A percentile compares a stretch with the other conserved stretches of the same genome.
Evolutionary conservation across 2,329 filamentous ascomycete species (phyloP).

Genomic region (Cladosporium velox): DNA sequence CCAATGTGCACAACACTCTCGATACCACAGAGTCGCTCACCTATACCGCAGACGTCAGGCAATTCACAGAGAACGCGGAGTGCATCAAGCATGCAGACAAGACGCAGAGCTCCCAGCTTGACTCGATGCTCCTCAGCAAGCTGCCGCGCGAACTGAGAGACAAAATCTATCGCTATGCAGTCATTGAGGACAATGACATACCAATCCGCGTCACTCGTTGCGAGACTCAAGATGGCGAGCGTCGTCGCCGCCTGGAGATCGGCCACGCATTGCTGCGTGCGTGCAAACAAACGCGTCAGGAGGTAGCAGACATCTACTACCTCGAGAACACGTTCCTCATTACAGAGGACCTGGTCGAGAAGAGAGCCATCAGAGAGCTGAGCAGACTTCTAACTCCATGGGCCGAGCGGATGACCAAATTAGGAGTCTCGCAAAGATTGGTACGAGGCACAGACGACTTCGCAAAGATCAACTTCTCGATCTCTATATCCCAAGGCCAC

Average conservation of each 20-base stretch:
- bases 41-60: not conserved
- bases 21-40: not conserved
- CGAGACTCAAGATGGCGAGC: not conserved
- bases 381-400: not conserved
- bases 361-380: not conserved
- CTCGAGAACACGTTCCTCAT: slow-evolving; percentile 25
- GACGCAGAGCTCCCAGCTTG: not conserved
- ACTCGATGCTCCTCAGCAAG: slow-evolving; percentile 15
- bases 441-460: not conserved
- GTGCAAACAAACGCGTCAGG: slow-evolving; percentile 21
- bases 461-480: not conserved
- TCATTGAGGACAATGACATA: slow-evolving; percentile 2
- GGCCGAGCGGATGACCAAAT: not conserved
- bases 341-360: slow-evolving; percentile 15
- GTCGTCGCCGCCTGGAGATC: not conserved
- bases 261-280: not conserved
- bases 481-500: not conserved
- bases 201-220: not conserved
- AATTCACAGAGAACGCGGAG: not conserved
- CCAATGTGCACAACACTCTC: not conserved
- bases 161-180: slow-evolving; percentile 23
- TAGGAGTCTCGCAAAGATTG: not conserved
- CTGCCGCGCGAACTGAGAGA: slow-evolving; percentile 26
- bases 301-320: slow-evolving; percentile 25
- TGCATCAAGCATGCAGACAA: not conserved